phyloP scores from a whole-genome alignment of 139 green algal species.

The Chlorella ohadii region DNA sequence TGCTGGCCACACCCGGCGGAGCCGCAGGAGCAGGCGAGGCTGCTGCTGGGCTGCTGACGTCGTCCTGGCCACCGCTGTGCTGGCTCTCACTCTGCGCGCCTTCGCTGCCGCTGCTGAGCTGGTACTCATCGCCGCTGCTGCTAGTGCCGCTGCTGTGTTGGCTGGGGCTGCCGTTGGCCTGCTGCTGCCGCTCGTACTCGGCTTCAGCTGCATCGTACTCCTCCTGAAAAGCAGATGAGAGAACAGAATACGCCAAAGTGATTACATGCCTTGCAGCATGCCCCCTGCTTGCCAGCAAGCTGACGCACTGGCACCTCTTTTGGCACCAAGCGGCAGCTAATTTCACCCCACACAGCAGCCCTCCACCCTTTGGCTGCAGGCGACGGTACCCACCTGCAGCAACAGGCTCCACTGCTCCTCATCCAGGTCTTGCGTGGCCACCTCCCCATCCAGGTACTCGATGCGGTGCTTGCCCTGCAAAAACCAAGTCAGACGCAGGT shows the following conservation, averaged over 20 bases:
- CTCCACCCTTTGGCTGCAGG: too few species aligned
- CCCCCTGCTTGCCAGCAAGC: not conserved
- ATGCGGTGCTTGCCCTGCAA: conserved; percentile 1
- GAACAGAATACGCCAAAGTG: too few species aligned
- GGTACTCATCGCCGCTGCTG: not conserved
- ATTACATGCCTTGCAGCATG: too few species aligned
- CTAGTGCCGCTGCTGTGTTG: not conserved
- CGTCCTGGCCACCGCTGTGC: not conserved
- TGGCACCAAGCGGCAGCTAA: too few species aligned
- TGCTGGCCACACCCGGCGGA: too few species aligned
- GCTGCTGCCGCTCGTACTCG: not conserved
- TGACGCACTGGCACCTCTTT: too few species aligned
- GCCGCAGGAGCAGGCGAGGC: not conserved
- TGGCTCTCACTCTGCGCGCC: not conserved
- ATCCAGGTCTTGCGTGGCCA: not conserved
- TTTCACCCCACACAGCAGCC: too few species aligned
- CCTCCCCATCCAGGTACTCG: conserved; percentile 23
- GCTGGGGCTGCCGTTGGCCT: not conserved
- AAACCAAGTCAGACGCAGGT: too few species aligned
- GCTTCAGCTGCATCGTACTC: too few species aligned
- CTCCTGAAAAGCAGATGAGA: too few species aligned
- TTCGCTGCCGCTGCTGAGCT: conserved; percentile 5
- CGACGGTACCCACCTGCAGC: not conserved
- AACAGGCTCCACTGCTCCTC: conserved; percentile 32
- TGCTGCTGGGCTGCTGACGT: too few species aligned